Percentiles rank a stretch among this genome's conserved stretches.
Evolutionary conservation across 2,329 filamentous ascomycete species (phyloP).

Genomic region (Sphaceloma murrayae): DNA sequence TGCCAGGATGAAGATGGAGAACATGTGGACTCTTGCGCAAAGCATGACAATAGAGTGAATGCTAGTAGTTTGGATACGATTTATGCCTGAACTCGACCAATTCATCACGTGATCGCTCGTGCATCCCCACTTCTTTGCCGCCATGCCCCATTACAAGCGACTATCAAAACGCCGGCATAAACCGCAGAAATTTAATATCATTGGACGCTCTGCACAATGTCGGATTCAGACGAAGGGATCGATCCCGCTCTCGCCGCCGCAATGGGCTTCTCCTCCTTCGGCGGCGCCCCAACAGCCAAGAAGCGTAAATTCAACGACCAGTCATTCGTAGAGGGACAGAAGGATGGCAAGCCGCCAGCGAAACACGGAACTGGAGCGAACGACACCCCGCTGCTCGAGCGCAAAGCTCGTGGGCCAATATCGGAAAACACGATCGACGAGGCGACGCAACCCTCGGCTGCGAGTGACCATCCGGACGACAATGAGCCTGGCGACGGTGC

Average conservation of each 20-base stretch:
- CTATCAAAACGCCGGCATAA: too few species aligned
- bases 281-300: constrained; percentile 42
- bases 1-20: constrained; percentile 78
- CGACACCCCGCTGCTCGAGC: constrained; percentile 21
- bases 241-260: constrained; percentile 52
- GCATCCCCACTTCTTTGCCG: too few species aligned
- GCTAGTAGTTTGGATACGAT: too few species aligned
- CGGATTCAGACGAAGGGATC: constrained; percentile 25
- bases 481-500: not conserved
- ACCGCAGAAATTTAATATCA: too few species aligned
- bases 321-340: constrained; percentile 36
- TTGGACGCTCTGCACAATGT: too few species aligned
- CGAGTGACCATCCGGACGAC: not conserved
- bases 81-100: too few species aligned
- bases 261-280: constrained; percentile 68
- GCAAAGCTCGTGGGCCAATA: too few species aligned
- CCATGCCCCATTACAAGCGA: too few species aligned
- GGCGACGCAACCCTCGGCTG: too few species aligned
- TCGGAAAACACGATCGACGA: too few species aligned
- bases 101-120: too few species aligned
- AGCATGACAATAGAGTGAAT: constrained; percentile 36
- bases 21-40: constrained; percentile 87
- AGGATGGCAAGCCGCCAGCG: constrained; percentile 23
- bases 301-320: constrained; percentile 58
- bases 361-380: constrained; percentile 28